phyloP scores from a whole-genome alignment of 192 early-diverging fungal genomes.

The Coemansia umbellata region DNA sequence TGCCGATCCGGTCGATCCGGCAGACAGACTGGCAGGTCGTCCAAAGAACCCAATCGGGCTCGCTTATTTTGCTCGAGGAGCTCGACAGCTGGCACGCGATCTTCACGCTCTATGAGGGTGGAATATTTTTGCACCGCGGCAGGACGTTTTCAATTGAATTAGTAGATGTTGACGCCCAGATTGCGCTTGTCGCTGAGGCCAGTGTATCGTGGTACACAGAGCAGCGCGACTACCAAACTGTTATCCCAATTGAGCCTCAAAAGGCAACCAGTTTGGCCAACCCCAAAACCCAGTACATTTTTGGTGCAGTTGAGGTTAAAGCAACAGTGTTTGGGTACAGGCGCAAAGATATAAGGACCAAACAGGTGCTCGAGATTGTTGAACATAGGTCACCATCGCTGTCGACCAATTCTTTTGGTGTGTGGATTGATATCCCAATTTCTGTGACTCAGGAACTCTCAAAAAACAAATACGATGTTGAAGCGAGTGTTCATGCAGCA shows the following conservation, averaged over 20 bases:
- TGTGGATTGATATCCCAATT: conserved; percentile 33
- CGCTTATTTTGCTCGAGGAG: conserved; percentile 30
- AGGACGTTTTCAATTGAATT: conserved; percentile 19
- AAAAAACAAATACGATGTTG: conserved; percentile 5
- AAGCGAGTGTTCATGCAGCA: conserved; percentile 30
- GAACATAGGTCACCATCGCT: conserved; percentile 11
- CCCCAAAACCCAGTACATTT: neutral
- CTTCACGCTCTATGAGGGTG: conserved; percentile 40
- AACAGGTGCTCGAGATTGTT: conserved; percentile 15
- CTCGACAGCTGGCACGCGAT: conserved; percentile 27
- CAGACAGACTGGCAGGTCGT: conserved; percentile 22
- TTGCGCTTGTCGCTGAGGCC: conserved; percentile 15
- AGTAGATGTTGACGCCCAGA: conserved; percentile 9
- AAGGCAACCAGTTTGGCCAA: neutral
- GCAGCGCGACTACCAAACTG: neutral
- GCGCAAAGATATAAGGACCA: conserved; percentile 25
- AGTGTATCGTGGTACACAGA: conserved; percentile 35
- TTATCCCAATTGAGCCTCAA: neutral
- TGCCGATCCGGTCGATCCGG: conserved; percentile 21
- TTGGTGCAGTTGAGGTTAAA: conserved; percentile 8
- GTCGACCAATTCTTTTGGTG: neutral
- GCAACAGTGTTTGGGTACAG: conserved; percentile 32
- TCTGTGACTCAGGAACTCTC: neutral
- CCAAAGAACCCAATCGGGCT: neutral
- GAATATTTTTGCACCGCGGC: conserved; percentile 36